Base-by-base conservation (phyloP, 148 eudicot species). In the Spergularia marina region DNA sequence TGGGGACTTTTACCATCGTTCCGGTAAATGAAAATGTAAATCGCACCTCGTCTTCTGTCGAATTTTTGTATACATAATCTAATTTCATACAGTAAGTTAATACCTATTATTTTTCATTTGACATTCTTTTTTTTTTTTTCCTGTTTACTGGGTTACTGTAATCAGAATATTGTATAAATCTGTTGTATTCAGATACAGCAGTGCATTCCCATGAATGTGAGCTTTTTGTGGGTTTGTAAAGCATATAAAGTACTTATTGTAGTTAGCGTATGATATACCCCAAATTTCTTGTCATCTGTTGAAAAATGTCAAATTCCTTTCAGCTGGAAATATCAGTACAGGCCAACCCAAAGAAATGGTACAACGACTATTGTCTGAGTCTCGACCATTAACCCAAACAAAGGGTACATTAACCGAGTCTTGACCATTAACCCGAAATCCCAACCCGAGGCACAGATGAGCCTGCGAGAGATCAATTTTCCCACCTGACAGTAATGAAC, bases 1-100 rank as follows among this genome's bases (percentile, higher is more conserved):
- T 95, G 97, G 97, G 94, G 96, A 69, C 73, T 92, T 39, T 83
- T 91, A 74, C 97, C 97, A 23, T 71, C 78, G 23, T 77, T 80
- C 18, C 89, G 64, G 47, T 91, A 82, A 65, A 39, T 23, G 20
- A 62, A 62, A 2, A 11, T 25, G 66, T 62, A 25, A 62, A 62
- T 25, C 12, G 40, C 34, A 25, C 57, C 68, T 18, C 21, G 5
- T 23, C 12, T 55, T 20, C 14, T n/a, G 9, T 39, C 36, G 10
- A 54, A 18, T 34, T 39, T 75, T 18, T 65, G 52, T 23, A 34
- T 21, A 20, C 30, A 58, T 73, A 73, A 39, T 20, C 30, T 12
- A 40, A 74, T 36, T 60, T 73, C 44, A 3, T n/a, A n/a, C n/a
- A n/a, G n/a, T n/a, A 62, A 36, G 2, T 6, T 14, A 25, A 54